Base-by-base conservation (phyloP, 805 yeast species). In the Metschnikowia santaceciliae region DNA sequence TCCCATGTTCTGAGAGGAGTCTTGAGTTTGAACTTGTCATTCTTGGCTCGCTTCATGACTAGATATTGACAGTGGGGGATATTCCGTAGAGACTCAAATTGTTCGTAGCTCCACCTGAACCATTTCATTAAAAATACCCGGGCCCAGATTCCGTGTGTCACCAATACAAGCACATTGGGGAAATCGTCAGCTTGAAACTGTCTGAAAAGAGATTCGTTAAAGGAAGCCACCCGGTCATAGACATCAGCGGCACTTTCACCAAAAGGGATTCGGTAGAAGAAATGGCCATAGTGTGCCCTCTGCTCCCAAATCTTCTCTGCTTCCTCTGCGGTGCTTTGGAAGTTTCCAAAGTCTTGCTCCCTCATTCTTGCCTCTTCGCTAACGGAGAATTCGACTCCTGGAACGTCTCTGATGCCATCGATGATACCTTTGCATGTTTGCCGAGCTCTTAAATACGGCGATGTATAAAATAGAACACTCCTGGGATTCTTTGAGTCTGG, bases 161-260 rank as follows among this genome's bases (percentile, higher is more conserved):
- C 96, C 39, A 91, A 70, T 2, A 91, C 90, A 37, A 90, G 76
- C 17, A 90, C 86, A 52, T 81, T 80, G n/a, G 97, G 90, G 63
- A 88, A 88, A 58, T 80, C 76, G 15, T 79, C 83, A 42, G 73
- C 65, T 53, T 80, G 80, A 62, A 91, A 90, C 64, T 88, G 94
- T 44, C 97, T 75, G 63, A 85, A 89, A 37, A 91, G 67, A 0
- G 96, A 82, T 66, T 90, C 96, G 64, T 90, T 90, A 66, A 91
- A 91, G 14, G 94, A 87, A 2, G 96, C 88, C 54, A 91, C 86
- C 44, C 97, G 75, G 67, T 91, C 97, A 67, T 83, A 91, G 8
- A 91, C 97, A 67, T 91, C 97, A 0, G 97, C 97, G 0, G 97
- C 97, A 60, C 94, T 85, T 67, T 91, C 97, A 10, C 97, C 97